Evolutionary conservation across 1,139 yeast species (phyloP), one percentile per base, ranked within the genome.

Genomic region (Pichia sp.): DNA sequence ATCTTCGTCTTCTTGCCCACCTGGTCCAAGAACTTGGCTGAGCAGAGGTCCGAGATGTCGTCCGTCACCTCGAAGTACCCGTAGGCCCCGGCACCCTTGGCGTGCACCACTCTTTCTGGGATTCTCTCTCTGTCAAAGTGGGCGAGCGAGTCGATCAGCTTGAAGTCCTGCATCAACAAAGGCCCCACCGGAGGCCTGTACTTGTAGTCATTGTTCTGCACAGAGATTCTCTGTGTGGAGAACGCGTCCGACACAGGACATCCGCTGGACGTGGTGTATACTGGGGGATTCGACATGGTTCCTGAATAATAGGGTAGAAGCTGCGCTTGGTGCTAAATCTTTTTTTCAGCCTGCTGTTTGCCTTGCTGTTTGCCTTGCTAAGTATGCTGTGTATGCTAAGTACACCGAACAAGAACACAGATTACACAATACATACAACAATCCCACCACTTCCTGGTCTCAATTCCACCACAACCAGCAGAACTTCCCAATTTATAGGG

Each of bases 101-200:
- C 95, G 69, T 88, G 96, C 51, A 88, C 96, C 54, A 88, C 95
- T 71, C 96, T 81, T 74, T 88, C 95, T 45, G 96, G 95, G 59
- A 88, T 83, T 70, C 95, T 79, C 74, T 89, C 96, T 65, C 95
- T 81, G 74, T 87, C 93, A 65, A 88, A 88, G 70, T 87, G 95
- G 32, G 95, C 87, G 54, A 88, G 73, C 45, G 87, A 76, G 67
- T 88, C 96, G 65, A 87, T 78, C 66, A 87, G 74, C 71, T 85
- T 87, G 72, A 83, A 82, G 70, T 88, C 96, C 72, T 88, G 95
- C 63, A 88, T 70, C 57, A 87, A 76, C 63, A 87, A 74, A 36
- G 95, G 92, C 59, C 95, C 92, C 61, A 80, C 82, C 57, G 85
- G 76, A 19, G 70, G 65, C 5, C 64, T 60, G 52, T 66, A 60